Evolutionary conservation across 2,329 filamentous ascomycete genomes (phyloP), one percentile per base, ranked within the genome.

Genomic region (Pseudogymnoascus pannorum): DNA sequence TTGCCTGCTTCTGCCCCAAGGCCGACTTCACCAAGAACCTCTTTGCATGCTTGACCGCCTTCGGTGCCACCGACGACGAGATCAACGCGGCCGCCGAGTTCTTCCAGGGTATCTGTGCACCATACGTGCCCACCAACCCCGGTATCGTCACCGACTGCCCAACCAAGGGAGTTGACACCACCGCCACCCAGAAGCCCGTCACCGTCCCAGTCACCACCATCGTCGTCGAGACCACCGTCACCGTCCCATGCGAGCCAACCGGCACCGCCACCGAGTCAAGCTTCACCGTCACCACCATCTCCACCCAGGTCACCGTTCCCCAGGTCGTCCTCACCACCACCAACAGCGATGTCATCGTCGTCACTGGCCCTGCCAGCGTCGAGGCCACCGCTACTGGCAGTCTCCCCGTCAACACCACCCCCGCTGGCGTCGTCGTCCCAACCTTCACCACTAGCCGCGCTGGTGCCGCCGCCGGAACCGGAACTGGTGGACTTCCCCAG

Each of bases 61-160:
- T 92, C 81, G 88, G 87, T 66, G 80, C 81, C 63, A 81, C 81
- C 63, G 81, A 87, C 64, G 78, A 82, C 51, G 82, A 89, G 72
- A 81, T 93, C 68, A 79, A 84, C 60, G 77, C 85, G 68, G 90
- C 91, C 64, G 81, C 94, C 63, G 82, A 83, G 69, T 96, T 90
- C 84, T 88, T 97, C 80, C 87, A 92, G 75, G 92, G 92, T 73
- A 90, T 97, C 76, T 97, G 93, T 78, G 91, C 89, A 62, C 77
- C 82, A 60, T 87, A 87, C 75, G 82, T 91, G 35, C 79, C 82
- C 14, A 69, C 82, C 72, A 96, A 97, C 83, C 91, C 92, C n/a
- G 89, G 81, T 66, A 89, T 97, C 70, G 84, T 91, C 71, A 95
- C 89, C 58, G 86, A 79, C 80, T 38, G 78, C 85, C 72, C 84